Evolutionary conservation across 345 rosid genomes (phyloP), one percentile per base, ranked within the genome.

Genomic region (Eucalyptus regnans): DNA sequence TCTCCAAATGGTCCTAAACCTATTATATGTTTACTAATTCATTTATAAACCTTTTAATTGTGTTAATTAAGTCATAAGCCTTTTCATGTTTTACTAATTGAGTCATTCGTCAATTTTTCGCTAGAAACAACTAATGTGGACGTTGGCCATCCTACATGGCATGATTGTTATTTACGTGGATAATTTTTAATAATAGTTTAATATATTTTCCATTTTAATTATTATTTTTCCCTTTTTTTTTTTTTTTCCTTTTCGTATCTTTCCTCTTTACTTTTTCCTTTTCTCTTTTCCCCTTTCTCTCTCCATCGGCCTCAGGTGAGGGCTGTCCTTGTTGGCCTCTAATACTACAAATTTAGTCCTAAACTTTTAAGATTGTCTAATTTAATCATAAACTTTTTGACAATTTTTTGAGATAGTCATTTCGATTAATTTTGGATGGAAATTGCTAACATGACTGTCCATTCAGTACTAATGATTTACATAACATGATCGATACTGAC

Each of bases 121-220:
- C 9, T 56, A 25, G 6, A 56, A 23, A 56, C 4, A 20, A 5
- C 0, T 52, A 52, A 52, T 52, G 58, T 52, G 2, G 58, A 52
- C 0, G 1, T 0, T 52, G 10, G 5, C 25, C 58, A 52, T 52
- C 10, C 0, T 52, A 52, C 0, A 20, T 56, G 13, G 1, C 13
- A 56, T 56, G 29, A 56, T 56, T 56, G 13, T 9, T 6, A 56
- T 56, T 56, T 23, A 25, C 2, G 62, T 56, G 0, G 12, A 56
- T 1, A 56, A 56, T 9, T 56, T 23, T 23, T 9, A 56, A 56
- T 56, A 22, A 4, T 56, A 20, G 10, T 56, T 56, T 23, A 56
- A 9, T 56, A 22, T 56, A 7, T 56, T 56, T 23, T 56, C 5
- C 62, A 56, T 56, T 56, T 52, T 52, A 52, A 52, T 52, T 7